phyloP scores from a whole-genome alignment of 2,329 filamentous ascomycete genomes.

The Fusarium ambrosium region DNA sequence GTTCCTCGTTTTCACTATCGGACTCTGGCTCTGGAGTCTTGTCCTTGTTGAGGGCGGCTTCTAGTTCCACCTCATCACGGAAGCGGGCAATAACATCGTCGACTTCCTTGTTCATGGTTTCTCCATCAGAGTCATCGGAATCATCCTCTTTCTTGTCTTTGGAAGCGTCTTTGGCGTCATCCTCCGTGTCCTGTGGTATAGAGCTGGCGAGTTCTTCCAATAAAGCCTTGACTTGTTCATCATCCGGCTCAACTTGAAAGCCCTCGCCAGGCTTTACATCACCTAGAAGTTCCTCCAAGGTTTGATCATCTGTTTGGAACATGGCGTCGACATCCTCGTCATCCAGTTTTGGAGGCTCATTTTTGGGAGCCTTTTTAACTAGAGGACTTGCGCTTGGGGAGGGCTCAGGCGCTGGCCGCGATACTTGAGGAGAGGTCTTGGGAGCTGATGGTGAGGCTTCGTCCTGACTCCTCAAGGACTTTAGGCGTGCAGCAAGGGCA shows the following conservation, averaged over 20 bases:
- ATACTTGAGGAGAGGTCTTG: conserved; percentile 7
- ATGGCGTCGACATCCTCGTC: conserved; percentile 56
- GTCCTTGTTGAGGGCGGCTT: conserved; percentile 39
- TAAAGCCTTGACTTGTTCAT: conserved; percentile 53
- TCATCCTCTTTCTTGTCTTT: conserved; percentile 21
- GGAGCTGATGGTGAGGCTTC: conserved; percentile 43
- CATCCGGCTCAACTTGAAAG: conserved; percentile 41
- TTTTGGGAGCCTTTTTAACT: neutral
- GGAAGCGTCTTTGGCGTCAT: neutral
- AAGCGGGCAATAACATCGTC: conserved; percentile 61
- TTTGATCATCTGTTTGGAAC: conserved; percentile 64
- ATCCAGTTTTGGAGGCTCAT: conserved; percentile 20
- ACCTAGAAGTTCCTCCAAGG: conserved; percentile 65
- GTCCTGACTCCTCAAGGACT: conserved; percentile 61
- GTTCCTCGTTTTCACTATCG: conserved; percentile 13
- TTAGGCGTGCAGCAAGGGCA: conserved; percentile 65
- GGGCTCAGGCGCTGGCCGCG: neutral
- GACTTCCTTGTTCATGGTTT: conserved; percentile 61
- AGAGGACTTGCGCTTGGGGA: conserved; percentile 1
- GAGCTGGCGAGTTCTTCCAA: conserved; percentile 54
- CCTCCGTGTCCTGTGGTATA: conserved; percentile 48
- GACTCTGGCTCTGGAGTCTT: conserved; percentile 29
- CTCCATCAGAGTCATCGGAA: conserved; percentile 64
- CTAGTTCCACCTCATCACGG: conserved; percentile 60
- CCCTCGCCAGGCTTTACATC: conserved; percentile 55